These are phyloP conservation scores for Aspergillus floridensis DNA, from an alignment of 2,329 filamentous ascomycete species.

Conservation along the genomic window DNA sequence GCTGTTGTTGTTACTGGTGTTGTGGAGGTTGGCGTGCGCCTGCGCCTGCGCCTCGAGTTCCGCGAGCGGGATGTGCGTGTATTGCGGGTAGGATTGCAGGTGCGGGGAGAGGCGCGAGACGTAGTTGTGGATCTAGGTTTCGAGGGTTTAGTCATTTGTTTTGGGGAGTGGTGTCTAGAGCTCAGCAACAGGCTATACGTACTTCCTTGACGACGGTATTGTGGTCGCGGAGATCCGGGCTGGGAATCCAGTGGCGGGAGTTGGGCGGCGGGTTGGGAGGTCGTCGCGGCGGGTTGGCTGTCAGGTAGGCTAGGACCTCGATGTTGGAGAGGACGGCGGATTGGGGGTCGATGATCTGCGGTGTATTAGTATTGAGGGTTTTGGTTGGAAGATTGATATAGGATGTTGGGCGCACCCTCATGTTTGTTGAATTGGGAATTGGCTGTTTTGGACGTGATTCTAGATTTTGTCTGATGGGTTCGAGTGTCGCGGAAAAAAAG, in stretches of 20 bases:
- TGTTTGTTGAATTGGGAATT: conserved; percentile 7
- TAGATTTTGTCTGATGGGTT: neutral
- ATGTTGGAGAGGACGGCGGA: conserved; percentile 44
- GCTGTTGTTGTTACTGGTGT: neutral
- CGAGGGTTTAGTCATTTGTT: no score
- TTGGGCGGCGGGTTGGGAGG: conserved; percentile 40
- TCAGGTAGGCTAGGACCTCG: conserved; percentile 45
- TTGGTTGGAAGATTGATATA: neutral
- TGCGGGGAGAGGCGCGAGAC: conserved; percentile 40
- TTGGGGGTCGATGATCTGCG: conserved; percentile 46
- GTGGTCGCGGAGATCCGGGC: conserved; percentile 45
- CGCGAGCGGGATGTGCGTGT: conserved; percentile 20
- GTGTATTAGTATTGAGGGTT: neutral
- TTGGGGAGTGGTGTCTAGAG: neutral
- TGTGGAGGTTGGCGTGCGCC: neutral
- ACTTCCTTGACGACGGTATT: conserved; percentile 49
- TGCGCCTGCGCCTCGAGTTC: neutral
- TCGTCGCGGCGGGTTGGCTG: conserved; percentile 41
- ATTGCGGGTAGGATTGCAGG: conserved; percentile 38
- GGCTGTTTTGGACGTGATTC: neutral
- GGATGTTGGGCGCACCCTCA: conserved; percentile 23
- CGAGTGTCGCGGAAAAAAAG: conserved; percentile 3
- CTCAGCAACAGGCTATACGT: conserved; percentile 6
- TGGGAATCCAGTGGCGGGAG: conserved; percentile 39
- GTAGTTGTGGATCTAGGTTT: conserved; percentile 40